A percentile compares a stretch with the other conserved stretches of the same genome.
Evolutionary conservation across 2,329 filamentous ascomycete species (phyloP).

Genomic region (Phoma herbarum): DNA sequence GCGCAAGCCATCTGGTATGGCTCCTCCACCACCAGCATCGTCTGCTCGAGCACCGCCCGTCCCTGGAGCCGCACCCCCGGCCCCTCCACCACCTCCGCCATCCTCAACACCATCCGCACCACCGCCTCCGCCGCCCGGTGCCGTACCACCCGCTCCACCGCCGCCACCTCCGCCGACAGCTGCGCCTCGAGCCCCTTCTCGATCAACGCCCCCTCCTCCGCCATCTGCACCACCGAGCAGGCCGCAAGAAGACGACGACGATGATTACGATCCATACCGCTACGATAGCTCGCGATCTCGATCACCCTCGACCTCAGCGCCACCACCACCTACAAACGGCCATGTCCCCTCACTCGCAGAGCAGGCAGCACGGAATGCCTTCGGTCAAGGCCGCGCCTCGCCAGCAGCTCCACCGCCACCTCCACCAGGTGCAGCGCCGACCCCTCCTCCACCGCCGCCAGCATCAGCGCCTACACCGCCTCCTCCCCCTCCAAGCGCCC

Average conservation of each 20-base stretch:
- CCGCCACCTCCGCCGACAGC: conserved; percentile 37
- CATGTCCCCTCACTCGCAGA: conserved; percentile 61
- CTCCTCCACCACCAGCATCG: conserved; percentile 53
- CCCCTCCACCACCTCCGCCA: conserved; percentile 50
- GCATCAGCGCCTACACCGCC: conserved; percentile 55
- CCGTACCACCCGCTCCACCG: conserved; percentile 51
- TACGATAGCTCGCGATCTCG: conserved; percentile 49
- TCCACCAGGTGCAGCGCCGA: conserved; percentile 59
- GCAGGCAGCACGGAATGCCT: conserved; percentile 67
- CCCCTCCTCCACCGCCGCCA: conserved; percentile 55
- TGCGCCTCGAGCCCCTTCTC: conserved; percentile 41
- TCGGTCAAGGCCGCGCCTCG: conserved; percentile 53
- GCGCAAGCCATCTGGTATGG: conserved; percentile 65
- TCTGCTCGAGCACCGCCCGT: conserved; percentile 53
- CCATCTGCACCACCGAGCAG: conserved; percentile 50
- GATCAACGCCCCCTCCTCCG: conserved; percentile 34
- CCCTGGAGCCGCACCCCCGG: conserved; percentile 47
- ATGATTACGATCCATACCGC: conserved; percentile 51
- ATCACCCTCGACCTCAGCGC: conserved; percentile 48
- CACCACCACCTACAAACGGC: conserved; percentile 62
- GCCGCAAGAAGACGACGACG: conserved; percentile 32
- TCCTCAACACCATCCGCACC: conserved; percentile 55
- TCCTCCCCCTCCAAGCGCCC: conserved; percentile 41
- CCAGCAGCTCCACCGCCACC: conserved; percentile 55
- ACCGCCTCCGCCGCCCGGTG: conserved; percentile 54